Conservation (phyloP, 2,329 filamentous ascomycete species). For the Magnaporthiopsis poae region DNA sequence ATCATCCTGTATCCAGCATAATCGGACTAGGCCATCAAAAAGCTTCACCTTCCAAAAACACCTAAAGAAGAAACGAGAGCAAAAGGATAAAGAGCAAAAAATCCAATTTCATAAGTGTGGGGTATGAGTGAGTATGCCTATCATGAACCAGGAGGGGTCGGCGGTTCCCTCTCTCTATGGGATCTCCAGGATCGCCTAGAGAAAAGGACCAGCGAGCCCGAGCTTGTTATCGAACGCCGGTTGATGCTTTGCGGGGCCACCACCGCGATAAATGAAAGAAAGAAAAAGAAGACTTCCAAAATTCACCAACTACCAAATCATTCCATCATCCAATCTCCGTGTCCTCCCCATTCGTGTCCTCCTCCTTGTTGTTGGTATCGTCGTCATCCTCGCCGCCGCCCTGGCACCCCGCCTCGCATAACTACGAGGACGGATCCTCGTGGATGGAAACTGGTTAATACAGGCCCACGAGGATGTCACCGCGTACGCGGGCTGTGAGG, state of each 20-base stretch:
- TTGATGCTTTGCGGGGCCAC: not conserved
- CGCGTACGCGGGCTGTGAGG: constrained; percentile 48
- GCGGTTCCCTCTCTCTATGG: not conserved
- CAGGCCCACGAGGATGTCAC: constrained; percentile 51
- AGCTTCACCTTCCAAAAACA: too few relatives aligned
- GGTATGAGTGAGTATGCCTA: not conserved
- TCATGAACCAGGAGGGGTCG: not conserved
- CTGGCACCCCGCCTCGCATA: not conserved
- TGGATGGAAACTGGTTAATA: constrained; percentile 27
- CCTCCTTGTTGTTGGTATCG: not conserved
- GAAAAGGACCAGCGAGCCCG: not conserved
- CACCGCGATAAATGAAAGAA: not conserved
- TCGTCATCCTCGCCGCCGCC: not conserved
- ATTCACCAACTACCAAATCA: not conserved
- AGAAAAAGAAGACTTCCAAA: not conserved
- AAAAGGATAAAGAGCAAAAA: not conserved
- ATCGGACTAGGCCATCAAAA: too few relatives aligned
- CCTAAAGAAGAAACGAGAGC: not conserved
- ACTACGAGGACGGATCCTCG: not conserved
- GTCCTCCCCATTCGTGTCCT: not conserved
- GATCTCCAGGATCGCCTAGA: not conserved
- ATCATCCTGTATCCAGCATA: too few relatives aligned
- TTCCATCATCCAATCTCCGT: not conserved
- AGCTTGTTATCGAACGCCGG: not conserved
- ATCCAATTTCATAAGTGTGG: not conserved